Percentiles rank a stretch among this genome's conserved stretches.
Evolutionary conservation across 2,329 filamentous ascomycete species (phyloP).

Genomic region (Aureobasidium sp.): DNA sequence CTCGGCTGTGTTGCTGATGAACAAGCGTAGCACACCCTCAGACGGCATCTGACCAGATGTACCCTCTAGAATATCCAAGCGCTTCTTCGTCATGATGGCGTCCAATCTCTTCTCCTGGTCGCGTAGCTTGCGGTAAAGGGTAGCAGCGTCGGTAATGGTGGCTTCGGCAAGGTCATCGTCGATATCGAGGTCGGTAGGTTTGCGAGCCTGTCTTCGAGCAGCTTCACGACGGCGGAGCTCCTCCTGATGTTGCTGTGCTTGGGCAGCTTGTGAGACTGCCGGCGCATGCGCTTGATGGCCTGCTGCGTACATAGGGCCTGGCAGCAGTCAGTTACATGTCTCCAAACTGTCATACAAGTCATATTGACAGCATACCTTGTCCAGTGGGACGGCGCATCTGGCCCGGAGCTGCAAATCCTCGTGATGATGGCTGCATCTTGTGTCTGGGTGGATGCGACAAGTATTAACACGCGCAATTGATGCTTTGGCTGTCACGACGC

Average conservation of each 20-base stretch:
- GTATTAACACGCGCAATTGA: not conserved
- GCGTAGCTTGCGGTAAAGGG: slow-evolving; percentile 74
- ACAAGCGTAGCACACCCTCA: slow-evolving; percentile 79
- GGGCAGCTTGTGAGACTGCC: slow-evolving; percentile 37
- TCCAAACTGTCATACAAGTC: too few species aligned
- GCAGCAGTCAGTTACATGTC: not conserved
- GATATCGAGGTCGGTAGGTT: slow-evolving; percentile 91
- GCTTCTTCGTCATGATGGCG: slow-evolving; percentile 88
- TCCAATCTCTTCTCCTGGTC: slow-evolving; percentile 85
- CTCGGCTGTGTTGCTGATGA: slow-evolving; percentile 91
- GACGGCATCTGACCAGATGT: slow-evolving; percentile 10
- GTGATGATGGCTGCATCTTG: slow-evolving; percentile 13
- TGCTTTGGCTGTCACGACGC: not conserved
- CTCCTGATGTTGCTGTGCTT: slow-evolving; percentile 40
- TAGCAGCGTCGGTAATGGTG: slow-evolving; percentile 72
- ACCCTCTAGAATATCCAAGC: slow-evolving; percentile 81
- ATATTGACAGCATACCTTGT: not conserved
- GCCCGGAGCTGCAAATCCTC: slow-evolving; percentile 2
- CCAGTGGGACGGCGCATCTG: slow-evolving; percentile 8
- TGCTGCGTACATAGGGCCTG: slow-evolving; percentile 35
- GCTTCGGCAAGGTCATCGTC: slow-evolving; percentile 76
- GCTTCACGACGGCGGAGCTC: slow-evolving; percentile 48
- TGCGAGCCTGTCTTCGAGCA: slow-evolving; percentile 73
- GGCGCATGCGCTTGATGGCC: slow-evolving; percentile 46
- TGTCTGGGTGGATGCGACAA: not conserved